Evolutionary conservation across 305 asterid genomes (phyloP).

Genomic region (Fraxinus floribunda): DNA sequence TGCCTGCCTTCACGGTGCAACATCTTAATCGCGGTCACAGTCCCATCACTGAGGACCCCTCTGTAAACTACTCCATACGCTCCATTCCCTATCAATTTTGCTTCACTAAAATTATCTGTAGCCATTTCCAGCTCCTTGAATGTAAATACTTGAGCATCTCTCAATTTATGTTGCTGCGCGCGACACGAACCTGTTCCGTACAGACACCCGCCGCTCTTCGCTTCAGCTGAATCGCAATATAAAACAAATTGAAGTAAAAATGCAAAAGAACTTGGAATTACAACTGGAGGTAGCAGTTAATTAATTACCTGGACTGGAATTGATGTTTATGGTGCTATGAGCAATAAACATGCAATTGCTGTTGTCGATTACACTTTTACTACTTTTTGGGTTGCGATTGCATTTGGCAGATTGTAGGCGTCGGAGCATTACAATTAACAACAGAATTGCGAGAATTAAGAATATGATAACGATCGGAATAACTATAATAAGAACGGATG

Average conservation of each 20-base stretch:
- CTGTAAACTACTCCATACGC: slow-evolving; percentile 48
- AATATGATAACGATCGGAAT: slow-evolving; percentile 54
- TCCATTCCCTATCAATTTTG: slow-evolving; percentile 48
- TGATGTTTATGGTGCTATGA: slow-evolving; percentile 50
- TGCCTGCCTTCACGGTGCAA: slow-evolving; percentile 59
- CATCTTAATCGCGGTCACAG: slow-evolving; percentile 62
- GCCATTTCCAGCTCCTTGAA: slow-evolving; percentile 61
- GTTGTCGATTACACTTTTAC: slow-evolving; percentile 27
- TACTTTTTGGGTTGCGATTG: slow-evolving; percentile 2
- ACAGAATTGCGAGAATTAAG: slow-evolving; percentile 49
- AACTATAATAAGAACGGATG: slow-evolving; percentile 53
- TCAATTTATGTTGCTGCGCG: slow-evolving; percentile 29
- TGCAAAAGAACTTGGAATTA: not conserved
- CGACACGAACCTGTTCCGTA: slow-evolving; percentile 38
- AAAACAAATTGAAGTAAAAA: not conserved
- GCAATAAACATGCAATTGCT: slow-evolving; percentile 50
- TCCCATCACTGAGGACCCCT: slow-evolving; percentile 60
- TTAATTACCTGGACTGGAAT: slow-evolving; percentile 48
- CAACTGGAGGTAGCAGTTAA: not conserved
- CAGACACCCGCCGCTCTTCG: slow-evolving; percentile 49
- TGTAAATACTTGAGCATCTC: slow-evolving; percentile 63
- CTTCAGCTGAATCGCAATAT: slow-evolving; percentile 21
- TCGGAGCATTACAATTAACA: slow-evolving; percentile 54
- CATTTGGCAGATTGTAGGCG: slow-evolving; percentile 37
- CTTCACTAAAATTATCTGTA: slow-evolving; percentile 51